Conservation (phyloP, 768 basidiomycete genomes). For the Lentinus brumalis region DNA sequence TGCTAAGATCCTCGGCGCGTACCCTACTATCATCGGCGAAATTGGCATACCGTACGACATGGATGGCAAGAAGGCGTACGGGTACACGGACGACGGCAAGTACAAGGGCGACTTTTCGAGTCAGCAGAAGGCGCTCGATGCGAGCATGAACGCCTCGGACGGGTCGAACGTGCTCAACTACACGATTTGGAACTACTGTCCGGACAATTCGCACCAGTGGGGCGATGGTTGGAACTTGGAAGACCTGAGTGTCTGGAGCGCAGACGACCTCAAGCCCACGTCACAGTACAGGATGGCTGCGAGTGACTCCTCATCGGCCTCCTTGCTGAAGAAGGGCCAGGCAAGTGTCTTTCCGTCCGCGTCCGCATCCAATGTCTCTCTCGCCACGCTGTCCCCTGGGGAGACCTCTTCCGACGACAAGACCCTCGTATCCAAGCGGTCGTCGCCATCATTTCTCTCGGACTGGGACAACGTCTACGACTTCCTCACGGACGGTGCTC, state of each 20-base stretch:
- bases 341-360: constrained; percentile 15
- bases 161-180: constrained; percentile 75
- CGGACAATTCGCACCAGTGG: constrained; percentile 83
- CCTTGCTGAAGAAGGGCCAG: constrained; percentile 37
- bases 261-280: constrained; percentile 58
- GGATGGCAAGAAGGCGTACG: constrained; percentile 86
- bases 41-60: constrained; percentile 95
- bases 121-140: constrained; percentile 87
- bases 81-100: constrained; percentile 67
- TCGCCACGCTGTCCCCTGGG: constrained; percentile 34
- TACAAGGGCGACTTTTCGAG: constrained; percentile 71
- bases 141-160: constrained; percentile 77
- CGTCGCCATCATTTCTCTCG: constrained; percentile 30
- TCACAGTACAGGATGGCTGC: constrained; percentile 30
- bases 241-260: constrained; percentile 87
- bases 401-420: constrained; percentile 24
- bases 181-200: constrained; percentile 88
- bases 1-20: constrained; percentile 62
- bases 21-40: constrained; percentile 93
- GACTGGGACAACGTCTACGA: constrained; percentile 57
- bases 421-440: constrained; percentile 16
- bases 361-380: constrained; percentile 38
- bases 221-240: constrained; percentile 98
- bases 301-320: constrained; percentile 41
- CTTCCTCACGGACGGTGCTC: constrained; percentile 83